phyloP scores from a whole-genome alignment of 331 rosid species.

The Quercus phellos region DNA sequence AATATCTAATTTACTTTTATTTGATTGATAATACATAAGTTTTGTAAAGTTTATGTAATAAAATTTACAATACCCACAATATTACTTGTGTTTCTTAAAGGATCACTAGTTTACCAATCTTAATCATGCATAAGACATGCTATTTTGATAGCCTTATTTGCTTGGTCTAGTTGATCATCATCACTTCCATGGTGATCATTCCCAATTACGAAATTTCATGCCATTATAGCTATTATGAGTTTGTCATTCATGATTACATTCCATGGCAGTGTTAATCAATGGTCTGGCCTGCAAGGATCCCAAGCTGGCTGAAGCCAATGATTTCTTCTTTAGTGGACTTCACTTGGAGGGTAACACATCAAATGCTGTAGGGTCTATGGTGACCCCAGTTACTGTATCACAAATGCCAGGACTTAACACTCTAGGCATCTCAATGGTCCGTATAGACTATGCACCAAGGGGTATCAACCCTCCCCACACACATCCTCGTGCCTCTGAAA shows the following conservation, averaged over 20 bases:
- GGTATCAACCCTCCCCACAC: not conserved
- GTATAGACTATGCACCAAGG: not conserved
- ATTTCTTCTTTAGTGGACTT: constrained; percentile 52
- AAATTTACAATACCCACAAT: not conserved
- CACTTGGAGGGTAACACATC: constrained; percentile 53
- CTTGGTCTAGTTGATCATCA: not conserved
- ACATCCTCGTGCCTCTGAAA: not conserved
- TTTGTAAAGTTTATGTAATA: no score
- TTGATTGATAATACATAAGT: no score
- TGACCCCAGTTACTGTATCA: constrained; percentile 44
- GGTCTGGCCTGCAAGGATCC: constrained; percentile 53
- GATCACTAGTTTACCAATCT: not conserved
- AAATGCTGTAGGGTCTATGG: constrained; percentile 39
- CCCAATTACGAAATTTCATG: not conserved
- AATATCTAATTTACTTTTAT: no score
- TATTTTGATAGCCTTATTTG: not conserved
- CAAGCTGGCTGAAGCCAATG: constrained; percentile 35
- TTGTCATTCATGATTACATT: not conserved
- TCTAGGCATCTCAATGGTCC: constrained; percentile 26
- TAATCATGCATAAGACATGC: not conserved
- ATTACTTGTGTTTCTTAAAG: not conserved
- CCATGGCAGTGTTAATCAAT: constrained; percentile 36
- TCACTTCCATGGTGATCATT: no score
- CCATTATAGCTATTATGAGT: not conserved
- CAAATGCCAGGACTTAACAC: constrained; percentile 65